Conservation (phyloP, 805 yeast species). For the Scheffersomyces lignosus region DNA sequence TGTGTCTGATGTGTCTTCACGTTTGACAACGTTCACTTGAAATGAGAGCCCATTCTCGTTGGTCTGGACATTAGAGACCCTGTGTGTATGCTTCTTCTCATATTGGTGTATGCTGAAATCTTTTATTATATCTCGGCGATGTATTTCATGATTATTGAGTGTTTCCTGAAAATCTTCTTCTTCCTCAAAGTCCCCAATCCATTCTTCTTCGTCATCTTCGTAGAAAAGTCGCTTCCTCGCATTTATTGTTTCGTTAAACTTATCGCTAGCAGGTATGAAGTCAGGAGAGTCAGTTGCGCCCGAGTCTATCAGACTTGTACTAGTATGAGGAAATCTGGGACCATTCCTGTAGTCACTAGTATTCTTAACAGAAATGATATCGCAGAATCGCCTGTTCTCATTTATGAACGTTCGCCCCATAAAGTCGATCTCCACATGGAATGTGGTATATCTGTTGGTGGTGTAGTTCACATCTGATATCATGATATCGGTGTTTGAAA, state of each 20-base stretch:
- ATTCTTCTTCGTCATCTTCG: too few relatives aligned
- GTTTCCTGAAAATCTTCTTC: too few relatives aligned
- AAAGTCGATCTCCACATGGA: constrained; percentile 46
- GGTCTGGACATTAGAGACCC: too few relatives aligned
- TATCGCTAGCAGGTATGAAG: constrained; percentile 1
- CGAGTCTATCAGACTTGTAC: too few relatives aligned
- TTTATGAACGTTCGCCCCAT: constrained; percentile 42
- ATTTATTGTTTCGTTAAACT: not conserved
- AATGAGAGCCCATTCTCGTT: too few relatives aligned
- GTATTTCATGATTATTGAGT: too few relatives aligned
- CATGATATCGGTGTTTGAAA: constrained; percentile 10
- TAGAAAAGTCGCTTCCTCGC: not conserved
- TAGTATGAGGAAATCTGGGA: constrained; percentile 24
- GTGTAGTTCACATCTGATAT: constrained; percentile 45
- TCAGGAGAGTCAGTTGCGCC: not conserved
- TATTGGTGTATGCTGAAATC: too few relatives aligned
- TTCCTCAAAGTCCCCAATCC: too few relatives aligned
- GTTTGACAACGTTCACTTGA: too few relatives aligned
- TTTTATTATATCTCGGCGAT: too few relatives aligned
- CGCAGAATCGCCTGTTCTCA: constrained; percentile 46
- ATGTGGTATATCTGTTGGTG: constrained; percentile 49
- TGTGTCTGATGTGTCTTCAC: not conserved
- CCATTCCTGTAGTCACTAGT: constrained; percentile 24
- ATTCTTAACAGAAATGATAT: constrained; percentile 36
- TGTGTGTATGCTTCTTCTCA: too few relatives aligned